Conservation (phyloP, 192 early-diverging fungal genomes). For the Backusella australiensis region DNA sequence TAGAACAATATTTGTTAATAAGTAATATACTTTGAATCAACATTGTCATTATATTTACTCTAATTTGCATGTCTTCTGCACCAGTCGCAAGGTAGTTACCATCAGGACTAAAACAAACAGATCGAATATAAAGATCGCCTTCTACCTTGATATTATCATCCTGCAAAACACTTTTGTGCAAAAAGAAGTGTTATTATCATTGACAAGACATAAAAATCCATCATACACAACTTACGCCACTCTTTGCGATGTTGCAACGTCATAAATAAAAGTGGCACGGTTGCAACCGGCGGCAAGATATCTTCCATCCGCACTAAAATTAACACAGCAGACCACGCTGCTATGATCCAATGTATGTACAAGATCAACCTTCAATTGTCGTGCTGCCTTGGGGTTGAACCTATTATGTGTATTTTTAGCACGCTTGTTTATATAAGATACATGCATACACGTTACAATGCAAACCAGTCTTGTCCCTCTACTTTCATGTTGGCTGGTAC, state of each 20-base stretch:
- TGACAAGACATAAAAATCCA: no score
- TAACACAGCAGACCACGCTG: slow-evolving; percentile 96
- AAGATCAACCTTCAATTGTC: slow-evolving; percentile 62
- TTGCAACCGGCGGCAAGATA: slow-evolving; percentile 95
- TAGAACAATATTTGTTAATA: slow-evolving; percentile 4
- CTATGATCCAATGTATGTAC: slow-evolving; percentile 56
- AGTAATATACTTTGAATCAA: no score
- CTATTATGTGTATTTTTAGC: slow-evolving; percentile 4
- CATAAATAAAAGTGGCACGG: slow-evolving; percentile 84
- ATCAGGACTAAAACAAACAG: slow-evolving; percentile 95
- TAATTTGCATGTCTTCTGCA: slow-evolving; percentile 92
- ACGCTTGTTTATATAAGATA: no score
- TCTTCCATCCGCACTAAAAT: slow-evolving; percentile 91
- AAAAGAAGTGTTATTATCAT: no score
- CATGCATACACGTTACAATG: slow-evolving; percentile 49
- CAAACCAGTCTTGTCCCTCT: slow-evolving; percentile 88
- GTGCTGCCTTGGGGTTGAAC: slow-evolving; percentile 65
- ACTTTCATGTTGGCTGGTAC: slow-evolving; percentile 72
- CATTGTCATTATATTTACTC: slow-evolving; percentile 42
- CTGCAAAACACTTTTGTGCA: slow-evolving; percentile 55
- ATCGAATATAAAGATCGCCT: slow-evolving; percentile 92
- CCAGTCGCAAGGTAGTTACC: slow-evolving; percentile 85
- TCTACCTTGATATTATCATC: slow-evolving; percentile 74
- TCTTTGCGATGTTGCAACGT: slow-evolving; percentile 71
- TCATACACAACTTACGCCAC: slow-evolving; percentile 53